Percentiles rank a stretch among this genome's conserved stretches.
Evolutionary conservation across 306 rosid genomes (phyloP).

Genomic region (Geum urbanum): DNA sequence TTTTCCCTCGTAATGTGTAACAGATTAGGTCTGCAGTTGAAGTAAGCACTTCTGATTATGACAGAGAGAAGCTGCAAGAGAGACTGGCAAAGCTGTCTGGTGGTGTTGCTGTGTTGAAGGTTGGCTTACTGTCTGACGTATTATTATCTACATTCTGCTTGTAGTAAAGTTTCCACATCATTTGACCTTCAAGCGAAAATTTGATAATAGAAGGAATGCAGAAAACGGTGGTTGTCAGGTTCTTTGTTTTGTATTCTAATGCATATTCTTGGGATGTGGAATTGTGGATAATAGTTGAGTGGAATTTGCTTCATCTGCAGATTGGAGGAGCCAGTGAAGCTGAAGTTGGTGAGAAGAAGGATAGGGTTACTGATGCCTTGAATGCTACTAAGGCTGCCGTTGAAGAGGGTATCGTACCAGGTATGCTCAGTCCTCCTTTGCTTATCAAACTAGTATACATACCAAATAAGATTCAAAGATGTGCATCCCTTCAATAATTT

Average conservation of each 20-base stretch:
- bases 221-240: neutral
- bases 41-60: conserved; percentile 82
- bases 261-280: neutral
- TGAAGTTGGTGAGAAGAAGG: conserved; percentile 93
- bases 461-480: neutral
- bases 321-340: conserved; percentile 99
- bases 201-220: neutral
- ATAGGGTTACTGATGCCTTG: conserved; percentile 92
- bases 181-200: neutral
- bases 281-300: conserved; percentile 8
- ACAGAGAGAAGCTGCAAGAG: conserved; percentile 92
- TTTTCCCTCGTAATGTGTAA: neutral
- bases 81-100: conserved; percentile 94
- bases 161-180: neutral
- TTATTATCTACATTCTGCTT: neutral
- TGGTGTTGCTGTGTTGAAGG: conserved; percentile 97
- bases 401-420: conserved; percentile 90
- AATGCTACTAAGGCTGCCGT: conserved; percentile 98
- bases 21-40: conserved; percentile 85
- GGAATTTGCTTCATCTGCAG: conserved; percentile 29
- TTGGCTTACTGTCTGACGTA: conserved; percentile 13
- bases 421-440: conserved; percentile 23
- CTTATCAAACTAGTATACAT: neutral
- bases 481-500: neutral
- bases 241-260: neutral